phyloP scores from a whole-genome alignment of 768 basidiomycete genomes.

The Hygrocybe punicea region DNA sequence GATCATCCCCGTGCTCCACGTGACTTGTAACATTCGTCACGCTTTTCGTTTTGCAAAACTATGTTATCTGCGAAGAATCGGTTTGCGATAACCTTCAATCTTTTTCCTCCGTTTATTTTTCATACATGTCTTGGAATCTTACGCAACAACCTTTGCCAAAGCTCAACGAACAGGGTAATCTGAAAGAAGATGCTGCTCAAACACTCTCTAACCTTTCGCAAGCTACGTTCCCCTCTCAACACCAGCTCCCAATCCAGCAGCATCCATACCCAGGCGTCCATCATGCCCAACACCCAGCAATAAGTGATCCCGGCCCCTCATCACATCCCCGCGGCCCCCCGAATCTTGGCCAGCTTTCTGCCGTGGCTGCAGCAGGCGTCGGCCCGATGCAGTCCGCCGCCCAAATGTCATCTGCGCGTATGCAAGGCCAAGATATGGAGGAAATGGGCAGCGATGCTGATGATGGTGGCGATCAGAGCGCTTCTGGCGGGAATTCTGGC shows the following conservation, averaged over 20 bases:
- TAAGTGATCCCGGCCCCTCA: constrained; percentile 69
- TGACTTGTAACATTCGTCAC: constrained; percentile 26
- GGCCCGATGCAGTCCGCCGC: constrained; percentile 39
- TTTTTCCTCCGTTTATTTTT: constrained; percentile 1
- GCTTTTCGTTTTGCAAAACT: constrained; percentile 4
- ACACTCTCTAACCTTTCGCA: constrained; percentile 54
- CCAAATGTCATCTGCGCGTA: constrained; percentile 15
- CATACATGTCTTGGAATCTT: no score
- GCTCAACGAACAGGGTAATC: constrained; percentile 46
- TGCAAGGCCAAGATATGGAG: constrained; percentile 4
- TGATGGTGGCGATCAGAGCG: constrained; percentile 31
- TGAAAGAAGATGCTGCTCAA: constrained; percentile 62
- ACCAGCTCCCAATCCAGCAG: constrained; percentile 22
- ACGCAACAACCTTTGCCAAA: constrained; percentile 17
- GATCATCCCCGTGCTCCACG: constrained; percentile 24
- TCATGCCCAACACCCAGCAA: constrained; percentile 45
- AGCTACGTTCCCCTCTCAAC: constrained; percentile 27
- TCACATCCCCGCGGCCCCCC: constrained; percentile 69
- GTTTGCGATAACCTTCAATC: constrained; percentile 1
- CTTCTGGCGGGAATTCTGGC: constrained; percentile 23
- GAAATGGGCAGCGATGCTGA: constrained; percentile 13
- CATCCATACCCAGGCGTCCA: constrained; percentile 33
- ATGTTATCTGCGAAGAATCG: background rate
- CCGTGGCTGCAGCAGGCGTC: constrained; percentile 24
- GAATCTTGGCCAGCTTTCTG: constrained; percentile 56